phyloP scores from a whole-genome alignment of 768 basidiomycete species.

The Auriculariales sp. region DNA sequence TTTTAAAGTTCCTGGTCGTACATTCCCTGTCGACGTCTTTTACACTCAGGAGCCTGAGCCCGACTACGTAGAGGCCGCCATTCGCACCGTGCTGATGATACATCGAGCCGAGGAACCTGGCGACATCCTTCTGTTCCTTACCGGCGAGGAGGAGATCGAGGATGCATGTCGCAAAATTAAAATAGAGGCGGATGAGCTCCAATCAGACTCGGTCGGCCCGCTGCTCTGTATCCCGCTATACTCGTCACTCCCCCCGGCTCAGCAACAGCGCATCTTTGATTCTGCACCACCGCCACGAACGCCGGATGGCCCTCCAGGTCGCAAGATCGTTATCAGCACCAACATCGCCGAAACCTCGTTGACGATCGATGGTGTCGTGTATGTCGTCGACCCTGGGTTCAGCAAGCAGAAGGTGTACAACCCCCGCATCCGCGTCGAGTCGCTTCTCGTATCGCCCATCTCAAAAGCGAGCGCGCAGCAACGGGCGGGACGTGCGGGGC shows the following conservation, averaged over 20 bases:
- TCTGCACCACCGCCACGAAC: slow-evolving; percentile 52
- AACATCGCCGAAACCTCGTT: slow-evolving; percentile 97
- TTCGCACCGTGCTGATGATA: slow-evolving; percentile 92
- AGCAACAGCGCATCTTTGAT: slow-evolving; percentile 96
- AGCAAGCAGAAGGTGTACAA: slow-evolving; percentile 98
- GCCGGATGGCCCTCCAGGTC: slow-evolving; percentile 62
- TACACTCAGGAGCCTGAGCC: slow-evolving; percentile 86
- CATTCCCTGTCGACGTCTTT: slow-evolving; percentile 92
- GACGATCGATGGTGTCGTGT: slow-evolving; percentile 98
- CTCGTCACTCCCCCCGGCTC: slow-evolving; percentile 84
- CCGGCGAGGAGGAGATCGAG: slow-evolving; percentile 97
- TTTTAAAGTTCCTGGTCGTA: slow-evolving; percentile 85
- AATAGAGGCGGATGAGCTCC: slow-evolving; percentile 76
- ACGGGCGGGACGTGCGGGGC: slow-evolving; percentile 88
- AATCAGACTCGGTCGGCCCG: slow-evolving; percentile 68
- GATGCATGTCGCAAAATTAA: slow-evolving; percentile 91
- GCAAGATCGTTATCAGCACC: slow-evolving; percentile 90
- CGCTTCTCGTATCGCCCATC: slow-evolving; percentile 83
- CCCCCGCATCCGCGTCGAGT: slow-evolving; percentile 91
- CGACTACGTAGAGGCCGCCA: slow-evolving; percentile 94
- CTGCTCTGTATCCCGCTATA: slow-evolving; percentile 86
- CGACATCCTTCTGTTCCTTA: slow-evolving; percentile 88
- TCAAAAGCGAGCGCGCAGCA: slow-evolving; percentile 96
- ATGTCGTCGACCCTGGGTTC: slow-evolving; percentile 95
- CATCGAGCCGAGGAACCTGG: slow-evolving; percentile 90